Evolutionary conservation across 75 land plant species (phyloP).

Genomic region (Chamaecyparis obtusa): DNA sequence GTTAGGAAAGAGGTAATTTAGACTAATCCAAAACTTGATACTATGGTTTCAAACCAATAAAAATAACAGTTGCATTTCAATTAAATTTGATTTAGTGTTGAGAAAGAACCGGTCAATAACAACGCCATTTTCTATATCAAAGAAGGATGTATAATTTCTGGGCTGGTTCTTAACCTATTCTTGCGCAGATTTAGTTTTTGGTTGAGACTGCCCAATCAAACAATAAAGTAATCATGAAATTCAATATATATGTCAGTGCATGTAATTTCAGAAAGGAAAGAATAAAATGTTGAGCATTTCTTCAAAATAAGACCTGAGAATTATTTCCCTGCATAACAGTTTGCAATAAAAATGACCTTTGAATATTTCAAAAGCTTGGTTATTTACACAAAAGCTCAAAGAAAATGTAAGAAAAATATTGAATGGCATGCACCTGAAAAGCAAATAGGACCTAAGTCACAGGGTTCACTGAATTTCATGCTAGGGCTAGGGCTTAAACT

Average conservation of each 20-base stretch:
- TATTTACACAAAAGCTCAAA: slow-evolving; percentile 20
- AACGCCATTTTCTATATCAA: too few relatives aligned
- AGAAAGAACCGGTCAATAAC: too few relatives aligned
- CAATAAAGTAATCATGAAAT: not conserved
- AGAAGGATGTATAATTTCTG: too few relatives aligned
- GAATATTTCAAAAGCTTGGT: not conserved
- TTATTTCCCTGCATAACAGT: slow-evolving; percentile 36
- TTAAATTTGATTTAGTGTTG: too few relatives aligned
- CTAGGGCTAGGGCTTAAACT: too few relatives aligned
- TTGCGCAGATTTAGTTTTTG: not conserved
- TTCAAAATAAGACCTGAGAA: too few relatives aligned
- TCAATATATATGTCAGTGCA: not conserved
- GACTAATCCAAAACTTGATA: too few relatives aligned
- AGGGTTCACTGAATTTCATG: slow-evolving; percentile 20
- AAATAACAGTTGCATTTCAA: too few relatives aligned
- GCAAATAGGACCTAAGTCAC: slow-evolving; percentile 49
- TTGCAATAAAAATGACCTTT: slow-evolving; percentile 33
- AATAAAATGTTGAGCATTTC: too few relatives aligned
- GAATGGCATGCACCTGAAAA: slow-evolving; percentile 39
- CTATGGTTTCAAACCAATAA: too few relatives aligned
- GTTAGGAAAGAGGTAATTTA: not conserved
- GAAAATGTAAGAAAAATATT: slow-evolving; percentile 38
- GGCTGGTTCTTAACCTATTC: not conserved
- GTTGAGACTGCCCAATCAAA: not conserved
- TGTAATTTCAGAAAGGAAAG: not conserved